Evolutionary conservation across 768 basidiomycete genomes (phyloP).

Genomic region (Lyophyllum atratum): DNA sequence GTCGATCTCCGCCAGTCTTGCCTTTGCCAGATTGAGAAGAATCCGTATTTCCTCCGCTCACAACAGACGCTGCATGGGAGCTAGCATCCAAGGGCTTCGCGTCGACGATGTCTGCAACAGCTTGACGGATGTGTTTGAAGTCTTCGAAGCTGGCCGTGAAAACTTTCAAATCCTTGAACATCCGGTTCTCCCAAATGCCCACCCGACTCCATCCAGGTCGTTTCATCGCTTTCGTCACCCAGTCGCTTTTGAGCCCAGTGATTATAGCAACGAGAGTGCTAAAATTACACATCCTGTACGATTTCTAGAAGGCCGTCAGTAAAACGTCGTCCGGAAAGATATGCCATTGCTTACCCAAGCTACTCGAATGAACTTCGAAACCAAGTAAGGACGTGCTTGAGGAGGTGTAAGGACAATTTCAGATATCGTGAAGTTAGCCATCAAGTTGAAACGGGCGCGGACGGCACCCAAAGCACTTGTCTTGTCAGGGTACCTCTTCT

Average conservation of each 20-base stretch:
- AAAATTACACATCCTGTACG: slow-evolving; percentile 76
- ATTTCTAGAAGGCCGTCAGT: slow-evolving; percentile 56
- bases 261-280: slow-evolving; percentile 80
- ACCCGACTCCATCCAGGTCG: slow-evolving; percentile 65
- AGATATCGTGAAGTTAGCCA: slow-evolving; percentile 77
- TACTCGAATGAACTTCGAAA: slow-evolving; percentile 81
- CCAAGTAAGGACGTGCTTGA: slow-evolving; percentile 60
- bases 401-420: slow-evolving; percentile 81
- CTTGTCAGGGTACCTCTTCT: slow-evolving; percentile 56
- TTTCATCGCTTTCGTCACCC: slow-evolving; percentile 67
- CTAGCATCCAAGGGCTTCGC: slow-evolving; percentile 59
- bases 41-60: slow-evolving; percentile 45
- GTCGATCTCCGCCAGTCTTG: slow-evolving; percentile 39
- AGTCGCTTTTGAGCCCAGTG: slow-evolving; percentile 68
- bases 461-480: slow-evolving; percentile 74
- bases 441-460: slow-evolving; percentile 81
- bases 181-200: slow-evolving; percentile 68
- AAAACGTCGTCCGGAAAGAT: not conserved
- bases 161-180: slow-evolving; percentile 69
- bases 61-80: slow-evolving; percentile 55
- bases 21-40: slow-evolving; percentile 36
- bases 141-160: slow-evolving; percentile 67
- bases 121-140: slow-evolving; percentile 74
- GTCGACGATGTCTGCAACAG: slow-evolving; percentile 64
- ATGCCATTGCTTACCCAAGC: slow-evolving; percentile 65